Percentiles rank a stretch among this genome's conserved stretches.
Evolutionary conservation across 345 rosid genomes (phyloP).

Genomic region (Gossypium australe): DNA sequence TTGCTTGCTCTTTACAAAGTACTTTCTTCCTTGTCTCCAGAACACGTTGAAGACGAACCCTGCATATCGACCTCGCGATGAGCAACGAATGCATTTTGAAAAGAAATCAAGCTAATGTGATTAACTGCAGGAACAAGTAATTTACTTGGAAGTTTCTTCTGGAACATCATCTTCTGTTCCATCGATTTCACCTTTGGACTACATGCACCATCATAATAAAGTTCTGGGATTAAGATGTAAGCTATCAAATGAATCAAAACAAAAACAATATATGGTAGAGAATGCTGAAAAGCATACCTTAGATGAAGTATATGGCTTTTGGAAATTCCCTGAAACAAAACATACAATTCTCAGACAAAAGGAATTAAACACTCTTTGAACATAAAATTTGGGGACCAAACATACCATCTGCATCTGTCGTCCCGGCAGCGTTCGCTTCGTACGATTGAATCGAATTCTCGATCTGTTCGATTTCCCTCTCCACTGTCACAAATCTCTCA

Average conservation of each 20-base stretch:
- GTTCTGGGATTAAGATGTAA: constrained; percentile 12
- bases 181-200: constrained; percentile 41
- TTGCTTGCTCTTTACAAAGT: constrained; percentile 92
- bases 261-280: neutral
- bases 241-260: constrained; percentile 4
- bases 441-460: constrained; percentile 64
- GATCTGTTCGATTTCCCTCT: constrained; percentile 79
- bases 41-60: constrained; percentile 84
- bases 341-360: neutral
- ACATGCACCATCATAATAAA: constrained; percentile 18
- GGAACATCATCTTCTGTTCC: constrained; percentile 32
- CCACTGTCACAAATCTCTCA: constrained; percentile 85
- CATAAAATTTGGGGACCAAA: neutral
- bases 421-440: constrained; percentile 43
- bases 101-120: neutral
- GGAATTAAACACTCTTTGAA: neutral
- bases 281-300: constrained; percentile 38
- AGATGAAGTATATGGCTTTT: constrained; percentile 36
- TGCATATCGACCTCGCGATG: constrained; percentile 30
- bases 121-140: constrained; percentile 8
- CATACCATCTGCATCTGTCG: constrained; percentile 51
- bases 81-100: constrained; percentile 17
- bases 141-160: constrained; percentile 88
- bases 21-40: constrained; percentile 74
- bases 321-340: constrained; percentile 33